These are phyloP conservation scores for Starmerella kuoi DNA, from an alignment of 805 yeast genomes.

Conservation along the genomic window DNA sequence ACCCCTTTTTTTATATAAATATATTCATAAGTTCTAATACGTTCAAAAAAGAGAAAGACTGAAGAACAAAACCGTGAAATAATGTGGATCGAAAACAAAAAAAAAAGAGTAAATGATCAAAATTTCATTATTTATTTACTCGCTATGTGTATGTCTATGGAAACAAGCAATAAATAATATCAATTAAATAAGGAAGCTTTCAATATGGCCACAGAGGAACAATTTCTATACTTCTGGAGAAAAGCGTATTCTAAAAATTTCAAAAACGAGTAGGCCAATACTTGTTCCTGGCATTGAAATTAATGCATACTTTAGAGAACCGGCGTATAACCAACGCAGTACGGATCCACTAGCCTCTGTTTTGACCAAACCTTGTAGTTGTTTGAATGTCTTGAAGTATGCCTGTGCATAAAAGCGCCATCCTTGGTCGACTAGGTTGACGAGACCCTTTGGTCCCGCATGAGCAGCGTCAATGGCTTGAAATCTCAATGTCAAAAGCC, in stretches of 20 bases:
- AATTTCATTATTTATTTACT: too few relatives aligned
- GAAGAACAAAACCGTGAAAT: too few relatives aligned
- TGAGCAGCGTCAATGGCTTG: constrained; percentile 62
- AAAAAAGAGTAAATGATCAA: too few relatives aligned
- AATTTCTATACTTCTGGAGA: not conserved
- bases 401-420: constrained; percentile 53
- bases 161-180: too few relatives aligned
- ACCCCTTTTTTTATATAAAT: too few relatives aligned
- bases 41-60: too few relatives aligned
- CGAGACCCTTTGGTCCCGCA: constrained; percentile 5
- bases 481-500: constrained; percentile 61
- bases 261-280: constrained; percentile 72
- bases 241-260: constrained; percentile 45
- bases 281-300: constrained; percentile 81
- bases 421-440: constrained; percentile 17
- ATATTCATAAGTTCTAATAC: too few relatives aligned
- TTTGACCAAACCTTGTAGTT: constrained; percentile 40
- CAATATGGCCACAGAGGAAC: too few relatives aligned
- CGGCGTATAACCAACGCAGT: constrained; percentile 62
- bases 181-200: too few relatives aligned
- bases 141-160: too few relatives aligned
- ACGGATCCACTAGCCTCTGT: constrained; percentile 44
- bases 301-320: constrained; percentile 59
- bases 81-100: too few relatives aligned
- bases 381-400: constrained; percentile 61